Conservation (phyloP, 306 rosid genomes). For the peach (Prunus persica) region DNA sequence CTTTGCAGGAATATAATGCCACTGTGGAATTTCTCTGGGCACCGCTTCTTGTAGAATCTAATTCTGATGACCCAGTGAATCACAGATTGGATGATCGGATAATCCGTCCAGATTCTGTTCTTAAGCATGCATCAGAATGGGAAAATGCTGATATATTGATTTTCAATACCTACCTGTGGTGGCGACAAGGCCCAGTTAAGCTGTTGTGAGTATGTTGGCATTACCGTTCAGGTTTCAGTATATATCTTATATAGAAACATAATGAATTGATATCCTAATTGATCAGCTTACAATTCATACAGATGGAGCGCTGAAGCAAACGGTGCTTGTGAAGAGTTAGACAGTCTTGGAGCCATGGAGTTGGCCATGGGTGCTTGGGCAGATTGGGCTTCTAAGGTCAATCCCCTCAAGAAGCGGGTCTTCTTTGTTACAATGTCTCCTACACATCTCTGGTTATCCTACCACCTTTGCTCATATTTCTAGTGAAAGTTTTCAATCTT, state of each 20-base stretch:
- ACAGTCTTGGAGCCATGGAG: constrained; percentile 76
- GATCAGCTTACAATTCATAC: constrained; percentile 24
- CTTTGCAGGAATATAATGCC: constrained; percentile 88
- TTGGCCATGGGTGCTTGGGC: constrained; percentile 98
- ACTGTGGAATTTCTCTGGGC: constrained; percentile 98
- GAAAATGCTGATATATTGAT: constrained; percentile 88
- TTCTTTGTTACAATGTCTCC: constrained; percentile 95
- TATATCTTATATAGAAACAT: constrained; percentile 2
- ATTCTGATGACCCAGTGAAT: constrained; percentile 96
- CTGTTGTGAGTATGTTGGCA: constrained; percentile 58
- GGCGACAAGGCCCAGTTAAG: constrained; percentile 99
- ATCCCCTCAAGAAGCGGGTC: constrained; percentile 60
- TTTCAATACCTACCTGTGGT: constrained; percentile 96
- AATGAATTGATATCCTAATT: constrained; percentile 11
- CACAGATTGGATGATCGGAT: constrained; percentile 81
- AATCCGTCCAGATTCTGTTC: constrained; percentile 88
- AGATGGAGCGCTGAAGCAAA: constrained; percentile 78
- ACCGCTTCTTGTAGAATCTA: constrained; percentile 92
- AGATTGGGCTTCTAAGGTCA: constrained; percentile 75
- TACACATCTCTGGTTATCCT: constrained; percentile 79
- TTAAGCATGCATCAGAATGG: constrained; percentile 75
- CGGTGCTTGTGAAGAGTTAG: constrained; percentile 73
- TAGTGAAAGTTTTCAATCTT: constrained; percentile 5
- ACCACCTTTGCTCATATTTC: background rate
- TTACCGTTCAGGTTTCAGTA: background rate